Evolutionary conservation across 2,329 filamentous ascomycete species (phyloP).

Genomic region (Talaromyces albobiverticillius): DNA sequence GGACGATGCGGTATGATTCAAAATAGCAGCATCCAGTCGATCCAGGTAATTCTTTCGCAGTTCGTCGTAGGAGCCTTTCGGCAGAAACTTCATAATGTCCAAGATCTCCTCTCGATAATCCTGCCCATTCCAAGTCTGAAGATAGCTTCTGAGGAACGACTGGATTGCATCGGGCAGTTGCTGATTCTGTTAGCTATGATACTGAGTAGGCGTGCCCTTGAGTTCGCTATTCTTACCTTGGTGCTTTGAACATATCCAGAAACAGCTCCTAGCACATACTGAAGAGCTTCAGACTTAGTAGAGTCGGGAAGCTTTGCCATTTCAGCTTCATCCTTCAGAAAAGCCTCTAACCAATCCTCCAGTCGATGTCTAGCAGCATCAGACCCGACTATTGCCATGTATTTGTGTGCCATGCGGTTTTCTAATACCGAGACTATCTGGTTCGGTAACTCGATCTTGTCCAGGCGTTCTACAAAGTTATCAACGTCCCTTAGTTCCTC

Average conservation of each 20-base stretch:
- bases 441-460: constrained; percentile 76
- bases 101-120: constrained; percentile 48
- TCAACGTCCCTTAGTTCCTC: constrained; percentile 74
- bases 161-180: constrained; percentile 30
- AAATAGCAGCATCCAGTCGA: constrained; percentile 40
- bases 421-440: constrained; percentile 74
- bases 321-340: constrained; percentile 37
- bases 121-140: constrained; percentile 62
- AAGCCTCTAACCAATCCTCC: constrained; percentile 39
- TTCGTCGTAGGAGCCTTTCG: constrained; percentile 28
- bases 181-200: constrained; percentile 22
- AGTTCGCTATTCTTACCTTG: constrained; percentile 28
- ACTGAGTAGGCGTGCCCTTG: background rate
- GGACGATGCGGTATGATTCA: constrained; percentile 42
- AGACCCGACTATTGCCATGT: constrained; percentile 63
- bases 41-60: constrained; percentile 37
- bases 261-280: constrained; percentile 32
- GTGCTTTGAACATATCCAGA: constrained; percentile 35
- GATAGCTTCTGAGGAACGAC: constrained; percentile 47
- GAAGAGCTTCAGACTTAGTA: constrained; percentile 34
- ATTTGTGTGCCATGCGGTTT: constrained; percentile 76
- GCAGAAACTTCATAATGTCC: constrained; percentile 31
- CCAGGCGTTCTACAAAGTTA: constrained; percentile 68
- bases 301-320: constrained; percentile 44
- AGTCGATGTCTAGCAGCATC: constrained; percentile 44